These are phyloP conservation scores for Mycosphaerella arachidis DNA, from an alignment of 2,329 filamentous ascomycete genomes.

Conservation along the genomic window DNA sequence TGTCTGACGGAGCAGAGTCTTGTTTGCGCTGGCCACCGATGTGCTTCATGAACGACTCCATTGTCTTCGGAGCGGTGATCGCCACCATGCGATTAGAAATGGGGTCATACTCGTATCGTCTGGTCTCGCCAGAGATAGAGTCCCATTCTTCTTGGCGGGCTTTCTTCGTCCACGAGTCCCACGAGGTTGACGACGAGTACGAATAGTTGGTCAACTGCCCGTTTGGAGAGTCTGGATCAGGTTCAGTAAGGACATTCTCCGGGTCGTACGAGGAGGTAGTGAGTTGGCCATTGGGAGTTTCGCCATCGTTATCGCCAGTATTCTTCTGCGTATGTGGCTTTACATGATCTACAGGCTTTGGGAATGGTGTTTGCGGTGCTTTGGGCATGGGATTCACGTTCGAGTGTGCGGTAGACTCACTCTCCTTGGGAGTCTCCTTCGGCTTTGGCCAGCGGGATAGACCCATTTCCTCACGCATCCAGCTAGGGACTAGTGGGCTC, in stretches of 20 bases:
- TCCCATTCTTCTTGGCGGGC: conserved; percentile 31
- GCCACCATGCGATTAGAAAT: conserved; percentile 36
- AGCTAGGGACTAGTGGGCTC: conserved; percentile 28
- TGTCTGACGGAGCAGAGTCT: background rate
- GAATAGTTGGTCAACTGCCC: conserved; percentile 22
- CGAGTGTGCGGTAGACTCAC: background rate
- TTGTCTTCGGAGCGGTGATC: conserved; percentile 7
- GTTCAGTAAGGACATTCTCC: conserved; percentile 9
- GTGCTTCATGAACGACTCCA: background rate
- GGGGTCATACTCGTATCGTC: conserved; percentile 35
- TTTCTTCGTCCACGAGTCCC: conserved; percentile 32
- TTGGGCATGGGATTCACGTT: conserved; percentile 4
- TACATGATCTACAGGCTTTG: conserved; percentile 1
- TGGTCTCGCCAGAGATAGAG: conserved; percentile 27
- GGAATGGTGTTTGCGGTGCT: conserved; percentile 2
- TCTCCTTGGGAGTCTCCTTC: conserved; percentile 8
- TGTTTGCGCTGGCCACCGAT: too few species aligned
- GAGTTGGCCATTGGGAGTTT: conserved; percentile 14
- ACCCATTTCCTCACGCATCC: conserved; percentile 30
- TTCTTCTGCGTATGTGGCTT: background rate
- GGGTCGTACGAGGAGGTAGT: conserved; percentile 20
- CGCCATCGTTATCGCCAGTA: conserved; percentile 3
- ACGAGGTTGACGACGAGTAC: conserved; percentile 27
- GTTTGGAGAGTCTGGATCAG: conserved; percentile 14
- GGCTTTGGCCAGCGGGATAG: conserved; percentile 15